Evolutionary conservation across 148 eudicot genomes (phyloP).

Genomic region (Gaultheria prostrata): DNA sequence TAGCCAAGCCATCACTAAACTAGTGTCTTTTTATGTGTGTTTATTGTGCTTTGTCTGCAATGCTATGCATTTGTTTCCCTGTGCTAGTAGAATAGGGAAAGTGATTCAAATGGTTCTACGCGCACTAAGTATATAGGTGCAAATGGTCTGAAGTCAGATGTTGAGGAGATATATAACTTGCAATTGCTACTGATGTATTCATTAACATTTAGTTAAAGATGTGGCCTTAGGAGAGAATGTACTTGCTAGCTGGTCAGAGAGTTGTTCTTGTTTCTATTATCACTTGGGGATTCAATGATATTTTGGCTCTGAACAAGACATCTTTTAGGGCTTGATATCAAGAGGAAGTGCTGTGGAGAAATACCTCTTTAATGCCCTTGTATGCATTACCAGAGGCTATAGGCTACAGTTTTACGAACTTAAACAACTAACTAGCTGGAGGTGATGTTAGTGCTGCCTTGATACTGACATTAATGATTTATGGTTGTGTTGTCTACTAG

Average conservation of each 20-base stretch:
- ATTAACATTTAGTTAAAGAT: background rate
- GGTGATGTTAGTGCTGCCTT: constrained; percentile 5
- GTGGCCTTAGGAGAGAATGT: background rate
- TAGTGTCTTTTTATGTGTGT: background rate
- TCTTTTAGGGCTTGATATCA: constrained; percentile 10
- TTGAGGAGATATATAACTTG: constrained; percentile 5
- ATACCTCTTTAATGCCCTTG: background rate
- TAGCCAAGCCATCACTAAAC: background rate
- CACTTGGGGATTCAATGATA: constrained; percentile 3
- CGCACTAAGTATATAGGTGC: background rate
- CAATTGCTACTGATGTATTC: background rate
- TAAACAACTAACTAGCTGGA: background rate
- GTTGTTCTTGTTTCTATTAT: background rate
- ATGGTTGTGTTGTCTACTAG: background rate
- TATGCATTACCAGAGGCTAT: background rate
- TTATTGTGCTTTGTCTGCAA: background rate
- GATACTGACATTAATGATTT: background rate
- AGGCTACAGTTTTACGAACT: background rate
- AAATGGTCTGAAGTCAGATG: background rate
- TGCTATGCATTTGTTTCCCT: background rate
- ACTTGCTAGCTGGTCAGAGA: background rate
- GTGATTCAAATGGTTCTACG: background rate
- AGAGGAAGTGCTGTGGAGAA: background rate
- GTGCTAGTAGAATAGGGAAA: background rate
- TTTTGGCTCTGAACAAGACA: background rate